These are phyloP conservation scores for Crepidotus variabilis DNA, from an alignment of 768 basidiomycete genomes.

Conservation along the genomic window DNA sequence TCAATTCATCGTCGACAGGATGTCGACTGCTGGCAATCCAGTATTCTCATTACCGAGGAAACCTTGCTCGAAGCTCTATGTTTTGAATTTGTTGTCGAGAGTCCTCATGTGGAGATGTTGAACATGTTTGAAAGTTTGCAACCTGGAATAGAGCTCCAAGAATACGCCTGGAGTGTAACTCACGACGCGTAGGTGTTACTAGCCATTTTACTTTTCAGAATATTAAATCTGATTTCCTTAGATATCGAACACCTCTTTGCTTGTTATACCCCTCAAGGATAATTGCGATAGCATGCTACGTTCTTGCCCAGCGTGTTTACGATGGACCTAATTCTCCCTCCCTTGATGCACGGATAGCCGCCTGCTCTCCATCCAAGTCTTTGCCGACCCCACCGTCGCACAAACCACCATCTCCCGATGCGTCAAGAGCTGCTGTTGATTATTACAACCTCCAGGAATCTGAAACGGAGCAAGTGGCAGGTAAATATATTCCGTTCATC, in stretches of 20 bases:
- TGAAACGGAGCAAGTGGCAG: conserved; percentile 58
- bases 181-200: conserved; percentile 71
- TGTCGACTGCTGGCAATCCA: conserved; percentile 64
- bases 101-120: conserved; percentile 72
- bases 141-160: conserved; percentile 49
- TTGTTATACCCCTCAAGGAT: conserved; percentile 65
- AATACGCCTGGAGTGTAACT: conserved; percentile 82
- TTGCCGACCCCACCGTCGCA: conserved; percentile 80
- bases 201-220: conserved; percentile 5
- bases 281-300: conserved; percentile 73
- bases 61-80: conserved; percentile 77
- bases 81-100: conserved; percentile 80
- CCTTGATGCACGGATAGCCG: conserved; percentile 70
- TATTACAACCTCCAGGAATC: conserved; percentile 59
- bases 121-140: conserved; percentile 63
- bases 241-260: conserved; percentile 79
- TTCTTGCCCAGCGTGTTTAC: conserved; percentile 67
- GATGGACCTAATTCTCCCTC: conserved; percentile 75
- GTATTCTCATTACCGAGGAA: conserved; percentile 75
- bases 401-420: conserved; percentile 69
- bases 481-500: conserved; percentile 28
- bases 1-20: conserved; percentile 43
- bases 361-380: conserved; percentile 67
- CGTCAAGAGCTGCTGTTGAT: conserved; percentile 63
- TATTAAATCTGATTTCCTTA: conserved; percentile 23